Evolutionary conservation across 2,329 filamentous ascomycete genomes (phyloP).

Genomic region (Rasamsonia emersonii): DNA sequence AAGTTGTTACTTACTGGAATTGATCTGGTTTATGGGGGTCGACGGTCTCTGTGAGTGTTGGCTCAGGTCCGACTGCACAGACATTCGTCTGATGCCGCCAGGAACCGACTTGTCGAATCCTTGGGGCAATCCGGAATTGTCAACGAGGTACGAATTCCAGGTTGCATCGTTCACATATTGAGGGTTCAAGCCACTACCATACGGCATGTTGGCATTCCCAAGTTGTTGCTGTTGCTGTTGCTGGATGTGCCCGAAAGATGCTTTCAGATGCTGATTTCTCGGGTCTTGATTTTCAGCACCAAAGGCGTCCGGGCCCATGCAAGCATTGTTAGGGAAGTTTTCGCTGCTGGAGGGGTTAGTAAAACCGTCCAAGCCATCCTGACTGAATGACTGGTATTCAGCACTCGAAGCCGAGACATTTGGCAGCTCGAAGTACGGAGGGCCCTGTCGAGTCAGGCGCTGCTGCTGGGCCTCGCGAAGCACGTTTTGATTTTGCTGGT

Average conservation of each 20-base stretch:
- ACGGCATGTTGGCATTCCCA: constrained; percentile 12
- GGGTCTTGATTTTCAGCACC: constrained; percentile 11
- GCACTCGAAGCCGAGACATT: constrained; percentile 17
- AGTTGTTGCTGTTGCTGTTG: constrained; percentile 22
- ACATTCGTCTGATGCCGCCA: constrained; percentile 25
- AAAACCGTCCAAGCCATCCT: constrained; percentile 23
- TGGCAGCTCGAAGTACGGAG: constrained; percentile 29
- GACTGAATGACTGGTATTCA: constrained; percentile 20
- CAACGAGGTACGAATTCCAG: constrained; percentile 20
- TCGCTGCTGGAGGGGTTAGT: constrained; percentile 28
- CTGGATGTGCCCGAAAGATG: constrained; percentile 20
- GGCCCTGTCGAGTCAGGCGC: constrained; percentile 71
- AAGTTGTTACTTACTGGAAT: constrained; percentile 43
- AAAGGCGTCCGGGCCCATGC: constrained; percentile 13
- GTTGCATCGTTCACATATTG: constrained; percentile 16
- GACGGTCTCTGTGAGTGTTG: constrained; percentile 42
- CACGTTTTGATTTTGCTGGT: constrained; percentile 61
- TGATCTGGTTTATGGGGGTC: constrained; percentile 56
- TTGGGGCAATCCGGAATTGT: constrained; percentile 14
- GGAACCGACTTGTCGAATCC: constrained; percentile 16
- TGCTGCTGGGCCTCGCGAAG: constrained; percentile 88
- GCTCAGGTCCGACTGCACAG: constrained; percentile 29
- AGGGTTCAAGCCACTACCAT: constrained; percentile 12
- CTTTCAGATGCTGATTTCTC: constrained; percentile 15
- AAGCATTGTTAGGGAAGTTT: constrained; percentile 20